A percentile compares a stretch with the other conserved stretches of the same genome.
Evolutionary conservation across 441 rosid genomes (phyloP).

Genomic region (Euphorbia celastroides): DNA sequence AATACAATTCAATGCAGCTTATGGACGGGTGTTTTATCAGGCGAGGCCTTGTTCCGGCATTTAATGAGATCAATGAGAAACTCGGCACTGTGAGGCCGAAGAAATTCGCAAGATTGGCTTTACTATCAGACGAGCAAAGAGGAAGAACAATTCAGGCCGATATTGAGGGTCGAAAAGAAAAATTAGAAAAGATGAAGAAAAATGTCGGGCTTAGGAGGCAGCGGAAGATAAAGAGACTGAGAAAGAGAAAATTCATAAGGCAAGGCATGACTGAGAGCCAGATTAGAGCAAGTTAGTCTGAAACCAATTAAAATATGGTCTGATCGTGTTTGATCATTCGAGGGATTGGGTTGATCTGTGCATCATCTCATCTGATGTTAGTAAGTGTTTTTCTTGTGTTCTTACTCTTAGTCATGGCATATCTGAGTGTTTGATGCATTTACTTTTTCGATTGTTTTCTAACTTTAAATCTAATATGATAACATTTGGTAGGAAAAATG

Average conservation of each 20-base stretch:
- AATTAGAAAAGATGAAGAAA: constrained; percentile 49
- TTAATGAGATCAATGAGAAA: constrained; percentile 72
- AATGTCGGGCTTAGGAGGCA: constrained; percentile 24
- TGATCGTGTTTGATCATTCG: neutral
- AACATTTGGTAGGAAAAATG: too few relatives aligned
- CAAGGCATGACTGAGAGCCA: constrained; percentile 18
- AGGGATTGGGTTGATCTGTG: neutral
- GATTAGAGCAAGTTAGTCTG: constrained; percentile 8
- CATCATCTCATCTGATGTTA: too few relatives aligned
- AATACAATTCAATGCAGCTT: constrained; percentile 72
- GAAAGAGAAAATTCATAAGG: constrained; percentile 28
- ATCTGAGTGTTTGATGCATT: too few relatives aligned
- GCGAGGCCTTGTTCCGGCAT: constrained; percentile 88
- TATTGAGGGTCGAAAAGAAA: constrained; percentile 62
- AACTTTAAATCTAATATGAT: too few relatives aligned
- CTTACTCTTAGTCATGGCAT: too few relatives aligned
- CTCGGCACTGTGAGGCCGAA: constrained; percentile 81
- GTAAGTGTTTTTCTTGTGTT: too few relatives aligned
- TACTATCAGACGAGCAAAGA: constrained; percentile 66
- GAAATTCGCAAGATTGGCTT: constrained; percentile 78
- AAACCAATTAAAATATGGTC: constrained; percentile 5
- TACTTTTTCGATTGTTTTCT: too few relatives aligned
- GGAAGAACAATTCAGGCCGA: constrained; percentile 66
- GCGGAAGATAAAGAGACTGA: constrained; percentile 19
- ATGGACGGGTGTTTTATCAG: constrained; percentile 79